These are phyloP conservation scores for Phytophthora meadii DNA, from an alignment of 352 stramenopile species.

Conservation along the genomic window DNA sequence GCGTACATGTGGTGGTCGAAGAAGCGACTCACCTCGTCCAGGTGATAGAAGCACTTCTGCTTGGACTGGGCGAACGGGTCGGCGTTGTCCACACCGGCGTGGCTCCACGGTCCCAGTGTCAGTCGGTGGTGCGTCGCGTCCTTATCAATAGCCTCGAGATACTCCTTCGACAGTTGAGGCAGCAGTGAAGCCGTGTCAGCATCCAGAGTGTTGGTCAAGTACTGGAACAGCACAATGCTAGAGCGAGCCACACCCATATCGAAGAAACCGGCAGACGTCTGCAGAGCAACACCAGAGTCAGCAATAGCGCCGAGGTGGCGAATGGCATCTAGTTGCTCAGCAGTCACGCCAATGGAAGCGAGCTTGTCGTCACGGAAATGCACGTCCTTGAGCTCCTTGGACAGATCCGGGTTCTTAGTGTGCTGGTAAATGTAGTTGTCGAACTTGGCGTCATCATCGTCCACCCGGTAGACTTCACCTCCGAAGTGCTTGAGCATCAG, in stretches of 20 bases:
- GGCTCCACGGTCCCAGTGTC: slow-evolving; percentile 83
- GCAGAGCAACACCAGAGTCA: slow-evolving; percentile 71
- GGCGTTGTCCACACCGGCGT: slow-evolving; percentile 81
- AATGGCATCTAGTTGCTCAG: slow-evolving; percentile 59
- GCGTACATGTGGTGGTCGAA: slow-evolving; percentile 84
- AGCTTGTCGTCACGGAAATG: slow-evolving; percentile 76
- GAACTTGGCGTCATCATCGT: slow-evolving; percentile 73
- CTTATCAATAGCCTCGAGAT: slow-evolving; percentile 36
- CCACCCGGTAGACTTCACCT: slow-evolving; percentile 82
- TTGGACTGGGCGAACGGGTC: slow-evolving; percentile 84
- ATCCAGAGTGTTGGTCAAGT: slow-evolving; percentile 82
- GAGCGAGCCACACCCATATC: slow-evolving; percentile 78
- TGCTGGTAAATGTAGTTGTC: slow-evolving; percentile 72
- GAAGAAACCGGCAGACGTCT: slow-evolving; percentile 80
- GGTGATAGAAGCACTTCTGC: slow-evolving; percentile 86
- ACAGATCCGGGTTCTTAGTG: slow-evolving; percentile 64
- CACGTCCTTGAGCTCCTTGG: slow-evolving; percentile 53
- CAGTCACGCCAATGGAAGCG: slow-evolving; percentile 44
- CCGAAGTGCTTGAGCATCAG: slow-evolving; percentile 90
- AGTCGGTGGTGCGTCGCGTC: slow-evolving; percentile 65
- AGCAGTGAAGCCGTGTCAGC: slow-evolving; percentile 58
- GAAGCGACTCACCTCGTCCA: slow-evolving; percentile 87
- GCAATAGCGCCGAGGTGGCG: slow-evolving; percentile 69
- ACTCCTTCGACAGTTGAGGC: slow-evolving; percentile 55
- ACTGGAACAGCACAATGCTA: slow-evolving; percentile 80